Base-by-base conservation (phyloP, 140 eudicot species). In the Anethum foeniculum region DNA sequence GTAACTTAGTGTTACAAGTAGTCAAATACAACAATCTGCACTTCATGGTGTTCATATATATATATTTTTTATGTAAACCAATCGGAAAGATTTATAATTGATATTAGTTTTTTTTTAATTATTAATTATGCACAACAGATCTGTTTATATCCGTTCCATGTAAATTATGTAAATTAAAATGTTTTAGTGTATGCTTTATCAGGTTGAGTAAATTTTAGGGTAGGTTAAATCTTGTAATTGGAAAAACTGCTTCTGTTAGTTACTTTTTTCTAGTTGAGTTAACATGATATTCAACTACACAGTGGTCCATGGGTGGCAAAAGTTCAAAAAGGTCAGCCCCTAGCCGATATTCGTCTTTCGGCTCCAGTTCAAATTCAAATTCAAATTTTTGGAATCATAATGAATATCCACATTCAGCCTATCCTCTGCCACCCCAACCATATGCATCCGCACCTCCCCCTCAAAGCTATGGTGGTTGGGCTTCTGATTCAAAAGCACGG, bases 301-400 rank as follows among this genome's bases (percentile, higher is more conserved):
- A 75, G 64, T 7, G 51, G 15, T 71, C 83, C 77, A 93, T 93
- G 97, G 97, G 96, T 69, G 92, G 89, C 54, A 90, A 84, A 87
- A 87, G 79, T 86, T 90, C 97, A 69, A 93, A 90, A 83, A 83
- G 85, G 75, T 82, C 93, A 8, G 82, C 85, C 75, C 78, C 96
- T 67, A 85, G 96, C 60, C 84, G 92, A 36, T 86, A 90, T 84
- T 78, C 97, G 44, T 87, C 97, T 41, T 79, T 86, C 75, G 93
- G 88, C 47, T 86, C 96, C 32, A 74, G 92, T 65, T 85, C 97
- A 78, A 80, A 67, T 82, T 81, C 96, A 52, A 60, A 60, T 82
- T 81, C 96, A 52, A 62, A 62, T n/a, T 62, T 62, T 10, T 83
- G 83, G 83, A 76, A 12, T 86, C 69, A 83, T 58, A 18, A 77